phyloP scores from a whole-genome alignment of 2,329 filamentous ascomycete species.

The Fusarium subglutinans region DNA sequence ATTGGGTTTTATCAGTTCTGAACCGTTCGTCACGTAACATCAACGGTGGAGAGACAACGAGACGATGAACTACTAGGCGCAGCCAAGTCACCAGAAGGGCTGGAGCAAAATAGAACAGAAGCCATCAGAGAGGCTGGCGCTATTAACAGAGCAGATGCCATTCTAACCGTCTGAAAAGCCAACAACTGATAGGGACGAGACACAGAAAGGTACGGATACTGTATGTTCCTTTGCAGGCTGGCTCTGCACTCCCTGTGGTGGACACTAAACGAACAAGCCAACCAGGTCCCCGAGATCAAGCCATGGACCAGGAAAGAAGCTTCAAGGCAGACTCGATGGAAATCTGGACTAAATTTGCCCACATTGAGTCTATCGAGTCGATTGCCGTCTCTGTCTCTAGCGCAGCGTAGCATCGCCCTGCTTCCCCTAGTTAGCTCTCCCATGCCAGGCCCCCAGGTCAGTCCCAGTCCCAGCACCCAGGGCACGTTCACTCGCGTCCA shows the following conservation, averaged over 20 bases:
- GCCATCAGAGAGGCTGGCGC: conserved; percentile 14
- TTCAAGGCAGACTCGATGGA: conserved; percentile 32
- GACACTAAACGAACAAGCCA: conserved; percentile 9
- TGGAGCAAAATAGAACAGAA: conserved; percentile 24
- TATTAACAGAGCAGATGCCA: not conserved
- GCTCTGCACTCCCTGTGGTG: not conserved
- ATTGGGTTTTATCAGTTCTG: conserved; percentile 14
- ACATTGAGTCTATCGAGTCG: conserved; percentile 27
- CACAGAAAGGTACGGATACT: not conserved
- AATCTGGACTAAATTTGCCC: conserved; percentile 34
- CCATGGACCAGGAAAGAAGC: conserved; percentile 18
- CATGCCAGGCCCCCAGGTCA: not conserved
- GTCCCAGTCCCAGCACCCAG: not conserved
- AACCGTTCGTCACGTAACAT: conserved; percentile 34
- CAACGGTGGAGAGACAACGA: conserved; percentile 31
- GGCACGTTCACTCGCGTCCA: not conserved
- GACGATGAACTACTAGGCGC: conserved; percentile 31
- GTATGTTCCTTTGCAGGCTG: conserved; percentile 13
- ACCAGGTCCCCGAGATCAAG: conserved; percentile 14
- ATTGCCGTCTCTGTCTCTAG: conserved; percentile 20
- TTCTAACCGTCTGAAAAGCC: conserved; percentile 15
- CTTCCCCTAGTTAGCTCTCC: conserved; percentile 5
- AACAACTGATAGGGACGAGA: not conserved
- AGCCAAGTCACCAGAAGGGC: conserved; percentile 20
- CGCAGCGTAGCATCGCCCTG: conserved; percentile 23